Base-by-base conservation (phyloP, 768 basidiomycete species). In the Kondoa subrosea region DNA sequence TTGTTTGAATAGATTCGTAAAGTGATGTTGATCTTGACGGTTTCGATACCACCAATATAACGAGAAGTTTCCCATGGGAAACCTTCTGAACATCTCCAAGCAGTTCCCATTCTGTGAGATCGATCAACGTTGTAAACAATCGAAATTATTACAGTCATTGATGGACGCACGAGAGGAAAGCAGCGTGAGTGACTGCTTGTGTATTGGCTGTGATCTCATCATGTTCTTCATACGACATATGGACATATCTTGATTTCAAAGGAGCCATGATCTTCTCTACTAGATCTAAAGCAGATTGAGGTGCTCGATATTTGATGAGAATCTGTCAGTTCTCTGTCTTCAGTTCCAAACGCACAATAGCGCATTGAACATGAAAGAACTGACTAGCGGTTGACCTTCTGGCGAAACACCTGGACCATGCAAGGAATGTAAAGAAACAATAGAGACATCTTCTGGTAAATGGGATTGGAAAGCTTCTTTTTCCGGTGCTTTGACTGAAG, bases 191-290 rank as follows among this genome's bases (percentile, higher is more conserved):
- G 16, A 95, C 93, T 0, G 93, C 95, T 77, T 99, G 95, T 0
- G 95, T 97, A 72, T 97, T 97, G 15, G 95, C 95, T 0, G 95
- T 99, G 61, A 97, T 88, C 56, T 84, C 81, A 74, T 99, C 95
- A 74, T 99, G 95, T 66, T 96, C 91, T 70, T 92, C 88, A 77
- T 95, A 97, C n/a, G 85, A 86, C 56, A 99, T 80, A 76, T 96
- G 85, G 50, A 99, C 93, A 72, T 85, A 89, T 66, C 91, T 84
- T 1, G 88, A 89, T 59, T 83, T 81, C 74, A 97, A 84, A 21
- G 86, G 86, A 2, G 81, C 80, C 64, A 99, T 82, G 40, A 96
- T 85, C 71, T 80, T 82, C 76, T 96, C 91, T 2, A 97, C 91
- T 29, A 92, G 76, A 1, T 75, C 76, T 1, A 93, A 81, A 1